Conservation (phyloP, 345 rosid genomes). For the Arabidopsis suecica region DNA sequence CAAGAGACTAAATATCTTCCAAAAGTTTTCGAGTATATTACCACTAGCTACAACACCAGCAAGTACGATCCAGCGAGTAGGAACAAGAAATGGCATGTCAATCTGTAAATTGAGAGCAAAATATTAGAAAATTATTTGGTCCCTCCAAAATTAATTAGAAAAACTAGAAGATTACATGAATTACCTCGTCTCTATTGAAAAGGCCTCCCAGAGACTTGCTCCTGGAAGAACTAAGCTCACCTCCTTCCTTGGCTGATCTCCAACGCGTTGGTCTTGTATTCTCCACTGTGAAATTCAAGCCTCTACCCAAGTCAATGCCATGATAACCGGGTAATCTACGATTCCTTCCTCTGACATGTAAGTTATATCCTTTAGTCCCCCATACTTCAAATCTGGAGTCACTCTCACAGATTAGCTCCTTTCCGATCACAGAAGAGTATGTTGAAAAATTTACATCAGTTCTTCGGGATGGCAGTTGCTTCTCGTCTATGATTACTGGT, state of each 20-base stretch:
- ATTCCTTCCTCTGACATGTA: conserved; percentile 73
- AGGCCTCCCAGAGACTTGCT: conserved; percentile 63
- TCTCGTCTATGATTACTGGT: conserved; percentile 65
- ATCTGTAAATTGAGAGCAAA: conserved; percentile 52
- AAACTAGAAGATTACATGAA: not conserved
- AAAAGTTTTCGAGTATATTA: conserved; percentile 41
- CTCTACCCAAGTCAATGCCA: conserved; percentile 62
- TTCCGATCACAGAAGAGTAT: conserved; percentile 78
- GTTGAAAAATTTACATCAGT: conserved; percentile 85
- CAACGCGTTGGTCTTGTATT: conserved; percentile 48
- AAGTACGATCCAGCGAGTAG: conserved; percentile 83
- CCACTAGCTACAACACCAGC: conserved; percentile 70
- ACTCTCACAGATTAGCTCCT: conserved; percentile 71
- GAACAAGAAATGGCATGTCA: conserved; percentile 71
- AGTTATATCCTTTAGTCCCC: conserved; percentile 87
- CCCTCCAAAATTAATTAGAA: conserved; percentile 2
- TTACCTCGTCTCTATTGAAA: conserved; percentile 78
- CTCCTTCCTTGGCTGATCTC: conserved; percentile 45
- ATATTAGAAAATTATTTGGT: conserved; percentile 1
- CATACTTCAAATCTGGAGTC: conserved; percentile 95
- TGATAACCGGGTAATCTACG: conserved; percentile 74
- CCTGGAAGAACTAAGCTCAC: conserved; percentile 49
- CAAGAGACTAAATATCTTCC: not conserved
- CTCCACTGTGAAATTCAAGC: conserved; percentile 58
- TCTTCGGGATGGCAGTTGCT: conserved; percentile 81